Percentiles rank a stretch among this genome's conserved stretches.
These are phyloP conservation scores for Nigrograna mackinnonii DNA, from an alignment of 2,329 filamentous ascomycete genomes.

Conservation along the genomic window DNA sequence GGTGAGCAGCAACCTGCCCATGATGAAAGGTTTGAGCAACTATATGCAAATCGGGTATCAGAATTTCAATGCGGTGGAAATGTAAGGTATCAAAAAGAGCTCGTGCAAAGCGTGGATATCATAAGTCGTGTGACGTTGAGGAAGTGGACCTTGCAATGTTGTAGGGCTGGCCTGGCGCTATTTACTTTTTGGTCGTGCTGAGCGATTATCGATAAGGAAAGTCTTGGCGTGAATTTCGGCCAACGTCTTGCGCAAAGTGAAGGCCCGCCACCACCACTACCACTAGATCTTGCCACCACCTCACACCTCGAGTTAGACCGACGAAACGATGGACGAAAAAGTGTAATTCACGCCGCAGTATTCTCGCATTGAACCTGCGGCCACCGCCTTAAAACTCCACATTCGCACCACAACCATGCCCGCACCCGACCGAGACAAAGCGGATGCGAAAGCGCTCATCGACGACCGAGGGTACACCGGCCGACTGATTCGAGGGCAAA, in stretches of 20 bases:
- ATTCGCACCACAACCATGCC: slow-evolving; percentile 17
- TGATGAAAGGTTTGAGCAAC: slow-evolving; percentile 14
- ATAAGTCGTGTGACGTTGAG: slow-evolving; percentile 30
- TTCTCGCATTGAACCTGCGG: background rate
- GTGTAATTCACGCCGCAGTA: no score
- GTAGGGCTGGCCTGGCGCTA: slow-evolving; percentile 4
- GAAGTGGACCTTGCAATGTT: no score
- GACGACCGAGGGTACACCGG: slow-evolving; percentile 86
- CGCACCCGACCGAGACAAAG: slow-evolving; percentile 63
- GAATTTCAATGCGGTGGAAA: slow-evolving; percentile 9
- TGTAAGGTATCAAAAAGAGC: slow-evolving; percentile 12
- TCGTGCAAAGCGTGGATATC: slow-evolving; percentile 23
- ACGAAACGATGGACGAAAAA: no score
- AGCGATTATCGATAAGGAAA: slow-evolving; percentile 1
- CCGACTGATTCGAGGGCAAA: slow-evolving; percentile 81
- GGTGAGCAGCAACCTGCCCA: slow-evolving; percentile 62
- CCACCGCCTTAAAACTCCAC: background rate
- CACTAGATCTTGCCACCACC: no score
- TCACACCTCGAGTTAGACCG: no score
- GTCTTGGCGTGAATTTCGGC: background rate
- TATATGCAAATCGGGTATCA: slow-evolving; percentile 17
- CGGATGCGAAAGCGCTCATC: slow-evolving; percentile 76
- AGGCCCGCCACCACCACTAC: no score
- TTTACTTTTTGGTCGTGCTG: slow-evolving; percentile 9
- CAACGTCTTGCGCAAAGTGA: background rate